These are phyloP conservation scores for Fusarium scirpi DNA, from an alignment of 2,329 filamentous ascomycete species.

Conservation along the genomic window DNA sequence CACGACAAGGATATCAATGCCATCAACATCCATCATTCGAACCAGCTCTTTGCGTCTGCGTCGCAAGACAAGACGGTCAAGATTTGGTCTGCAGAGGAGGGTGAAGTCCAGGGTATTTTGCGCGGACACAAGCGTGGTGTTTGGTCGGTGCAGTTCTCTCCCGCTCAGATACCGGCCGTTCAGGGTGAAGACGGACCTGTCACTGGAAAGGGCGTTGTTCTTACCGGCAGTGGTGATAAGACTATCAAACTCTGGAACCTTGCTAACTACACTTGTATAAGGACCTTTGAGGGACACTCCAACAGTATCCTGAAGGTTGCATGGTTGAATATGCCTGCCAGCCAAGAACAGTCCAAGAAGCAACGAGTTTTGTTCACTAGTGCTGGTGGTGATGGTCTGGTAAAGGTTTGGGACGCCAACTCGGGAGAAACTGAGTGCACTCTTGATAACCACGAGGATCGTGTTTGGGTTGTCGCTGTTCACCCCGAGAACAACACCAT, in stretches of 20 bases:
- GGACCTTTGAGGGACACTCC: constrained; percentile 95
- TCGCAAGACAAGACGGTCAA: constrained; percentile 98
- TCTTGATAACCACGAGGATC: constrained; percentile 95
- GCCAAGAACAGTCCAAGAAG: constrained; percentile 66
- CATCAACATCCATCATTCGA: constrained; percentile 80
- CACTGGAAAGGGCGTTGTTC: constrained; percentile 82
- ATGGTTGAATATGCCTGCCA: constrained; percentile 75
- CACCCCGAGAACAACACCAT: constrained; percentile 77
- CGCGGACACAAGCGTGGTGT: constrained; percentile 94
- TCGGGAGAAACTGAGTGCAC: constrained; percentile 88
- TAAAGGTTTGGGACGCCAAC: constrained; percentile 95
- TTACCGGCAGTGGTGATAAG: constrained; percentile 95
- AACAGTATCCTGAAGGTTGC: constrained; percentile 94
- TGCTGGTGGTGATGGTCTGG: constrained; percentile 91
- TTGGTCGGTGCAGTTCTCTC: constrained; percentile 94
- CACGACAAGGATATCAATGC: constrained; percentile 99
- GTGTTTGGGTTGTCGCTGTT: constrained; percentile 89
- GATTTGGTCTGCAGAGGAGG: constrained; percentile 92
- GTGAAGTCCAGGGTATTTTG: constrained; percentile 90
- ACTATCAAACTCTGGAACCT: constrained; percentile 96
- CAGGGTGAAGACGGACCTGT: constrained; percentile 78
- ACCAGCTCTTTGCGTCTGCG: constrained; percentile 90
- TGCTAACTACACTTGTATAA: constrained; percentile 88
- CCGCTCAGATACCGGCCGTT: constrained; percentile 78
- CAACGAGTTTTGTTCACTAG: constrained; percentile 80